Evolutionary conservation across 2,329 filamentous ascomycete genomes (phyloP).

Genomic region (Penicillium sp.): DNA sequence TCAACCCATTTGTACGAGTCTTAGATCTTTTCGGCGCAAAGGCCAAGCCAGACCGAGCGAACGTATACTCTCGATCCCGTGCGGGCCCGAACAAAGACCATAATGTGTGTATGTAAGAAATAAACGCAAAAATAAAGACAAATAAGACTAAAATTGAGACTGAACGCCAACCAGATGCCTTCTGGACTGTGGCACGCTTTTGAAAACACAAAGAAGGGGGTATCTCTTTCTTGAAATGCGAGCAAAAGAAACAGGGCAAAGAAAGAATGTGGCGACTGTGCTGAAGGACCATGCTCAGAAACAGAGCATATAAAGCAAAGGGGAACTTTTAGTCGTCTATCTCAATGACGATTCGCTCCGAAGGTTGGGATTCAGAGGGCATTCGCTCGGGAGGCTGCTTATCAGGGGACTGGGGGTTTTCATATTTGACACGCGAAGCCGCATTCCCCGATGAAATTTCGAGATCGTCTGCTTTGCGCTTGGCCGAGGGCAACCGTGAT

Average conservation of each 20-base stretch:
- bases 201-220: neutral
- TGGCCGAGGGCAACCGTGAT: neutral
- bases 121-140: neutral
- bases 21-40: neutral
- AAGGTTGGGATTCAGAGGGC: neutral
- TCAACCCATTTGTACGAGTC: neutral
- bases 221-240: neutral
- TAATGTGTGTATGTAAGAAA: neutral
- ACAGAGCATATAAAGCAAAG: neutral
- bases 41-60: neutral
- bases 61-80: neutral
- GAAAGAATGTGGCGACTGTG: neutral
- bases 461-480: constrained; percentile 13
- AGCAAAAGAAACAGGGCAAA: neutral
- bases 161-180: neutral
- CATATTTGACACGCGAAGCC: neutral
- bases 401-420: neutral
- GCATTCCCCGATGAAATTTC: neutral
- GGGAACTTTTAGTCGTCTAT: constrained; percentile 17
- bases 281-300: neutral
- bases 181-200: neutral
- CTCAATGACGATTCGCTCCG: constrained; percentile 20
- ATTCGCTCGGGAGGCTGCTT: neutral
- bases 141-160: neutral
- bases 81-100: neutral